phyloP scores from a whole-genome alignment of 345 rosid species.

The Citrus australasica region DNA sequence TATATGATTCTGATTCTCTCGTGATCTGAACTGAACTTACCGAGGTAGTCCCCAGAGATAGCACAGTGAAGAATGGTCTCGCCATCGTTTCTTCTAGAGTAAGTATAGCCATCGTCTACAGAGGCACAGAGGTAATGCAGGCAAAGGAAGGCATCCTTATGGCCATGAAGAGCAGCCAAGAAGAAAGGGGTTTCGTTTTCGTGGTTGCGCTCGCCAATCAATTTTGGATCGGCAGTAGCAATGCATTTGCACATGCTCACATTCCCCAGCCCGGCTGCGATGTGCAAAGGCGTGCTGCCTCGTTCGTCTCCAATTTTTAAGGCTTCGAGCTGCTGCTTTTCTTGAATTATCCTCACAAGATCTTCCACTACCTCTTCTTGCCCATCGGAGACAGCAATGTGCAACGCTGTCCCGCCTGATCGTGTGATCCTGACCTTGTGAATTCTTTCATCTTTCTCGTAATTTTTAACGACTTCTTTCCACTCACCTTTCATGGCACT shows the following conservation, averaged over 20 bases:
- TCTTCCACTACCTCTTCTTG: conserved; percentile 16
- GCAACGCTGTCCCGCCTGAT: conserved; percentile 41
- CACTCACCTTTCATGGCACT: conserved; percentile 39
- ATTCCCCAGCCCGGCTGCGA: conserved; percentile 38
- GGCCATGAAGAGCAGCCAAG: conserved; percentile 35
- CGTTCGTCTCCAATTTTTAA: conserved; percentile 15
- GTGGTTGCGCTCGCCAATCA: conserved; percentile 24
- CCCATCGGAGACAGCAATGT: conserved; percentile 37
- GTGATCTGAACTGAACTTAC: conserved; percentile 8
- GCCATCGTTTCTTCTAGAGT: conserved; percentile 23
- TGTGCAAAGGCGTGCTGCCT: conserved; percentile 42
- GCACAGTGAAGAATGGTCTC: conserved; percentile 39
- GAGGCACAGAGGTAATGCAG: conserved; percentile 4
- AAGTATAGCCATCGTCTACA: neutral
- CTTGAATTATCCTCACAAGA: conserved; percentile 8
- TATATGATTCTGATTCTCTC: neutral
- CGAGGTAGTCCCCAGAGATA: conserved; percentile 31
- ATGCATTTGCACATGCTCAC: conserved; percentile 31
- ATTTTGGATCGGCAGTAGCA: neutral
- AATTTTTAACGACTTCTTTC: conserved; percentile 19
- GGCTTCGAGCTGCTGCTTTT: neutral
- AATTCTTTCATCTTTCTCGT: neutral
- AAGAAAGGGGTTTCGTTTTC: conserved; percentile 41
- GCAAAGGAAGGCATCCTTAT: conserved; percentile 32
- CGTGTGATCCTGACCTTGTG: conserved; percentile 20